Percentiles rank a stretch among this genome's conserved stretches.
phyloP scores from a whole-genome alignment of 2,329 filamentous ascomycete genomes.

The Colletotrichum sojae region DNA sequence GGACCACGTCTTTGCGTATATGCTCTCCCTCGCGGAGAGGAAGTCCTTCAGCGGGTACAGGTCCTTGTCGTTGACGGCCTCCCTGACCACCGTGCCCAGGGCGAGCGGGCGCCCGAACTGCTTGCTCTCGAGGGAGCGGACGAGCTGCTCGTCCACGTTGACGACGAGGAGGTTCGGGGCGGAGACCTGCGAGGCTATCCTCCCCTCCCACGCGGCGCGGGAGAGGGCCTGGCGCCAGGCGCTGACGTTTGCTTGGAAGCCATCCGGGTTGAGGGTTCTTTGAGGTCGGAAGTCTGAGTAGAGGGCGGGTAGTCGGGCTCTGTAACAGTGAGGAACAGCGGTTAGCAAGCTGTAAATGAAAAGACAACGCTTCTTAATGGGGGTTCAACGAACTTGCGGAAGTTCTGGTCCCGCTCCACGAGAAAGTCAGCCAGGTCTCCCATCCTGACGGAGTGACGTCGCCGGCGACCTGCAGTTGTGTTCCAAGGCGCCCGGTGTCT shows the following conservation, averaged over 20 bases:
- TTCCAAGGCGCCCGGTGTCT: background rate
- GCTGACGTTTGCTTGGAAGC: conserved; percentile 83
- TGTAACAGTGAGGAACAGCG: conserved; percentile 52
- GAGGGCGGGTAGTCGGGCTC: conserved; percentile 84
- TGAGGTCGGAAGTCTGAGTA: conserved; percentile 90
- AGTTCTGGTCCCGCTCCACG: conserved; percentile 71
- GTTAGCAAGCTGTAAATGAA: conserved; percentile 23
- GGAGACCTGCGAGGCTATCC: conserved; percentile 57
- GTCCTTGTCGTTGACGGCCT: conserved; percentile 78
- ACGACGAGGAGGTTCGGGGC: conserved; percentile 65
- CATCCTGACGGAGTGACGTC: conserved; percentile 59
- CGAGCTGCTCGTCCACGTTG: conserved; percentile 72
- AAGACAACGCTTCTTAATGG: background rate
- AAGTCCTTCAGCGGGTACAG: conserved; percentile 82
- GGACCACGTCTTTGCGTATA: conserved; percentile 79
- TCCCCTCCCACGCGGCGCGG: conserved; percentile 76
- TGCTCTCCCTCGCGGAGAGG: conserved; percentile 73
- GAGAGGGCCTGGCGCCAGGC: conserved; percentile 85
- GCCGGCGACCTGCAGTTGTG: background rate
- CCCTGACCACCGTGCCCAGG: conserved; percentile 81
- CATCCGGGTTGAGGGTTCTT: conserved; percentile 84
- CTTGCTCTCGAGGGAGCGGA: conserved; percentile 79
- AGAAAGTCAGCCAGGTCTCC: conserved; percentile 79
- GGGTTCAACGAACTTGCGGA: conserved; percentile 63
- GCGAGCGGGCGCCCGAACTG: conserved; percentile 87